Base-by-base conservation (phyloP, 306 rosid species). In the Castanopsis chinensis region DNA sequence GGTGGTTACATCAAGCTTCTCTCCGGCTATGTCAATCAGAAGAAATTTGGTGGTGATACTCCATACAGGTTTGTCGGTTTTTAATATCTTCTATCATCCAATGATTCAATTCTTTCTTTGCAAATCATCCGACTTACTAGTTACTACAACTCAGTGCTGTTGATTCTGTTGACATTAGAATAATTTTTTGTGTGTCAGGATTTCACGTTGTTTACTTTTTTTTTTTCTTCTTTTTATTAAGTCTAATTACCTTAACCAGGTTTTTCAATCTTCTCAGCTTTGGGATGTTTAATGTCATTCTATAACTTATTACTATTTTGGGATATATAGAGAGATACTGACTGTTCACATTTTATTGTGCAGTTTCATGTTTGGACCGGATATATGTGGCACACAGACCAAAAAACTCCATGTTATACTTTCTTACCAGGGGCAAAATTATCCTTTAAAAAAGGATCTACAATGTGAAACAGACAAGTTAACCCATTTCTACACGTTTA, bases 361-460 rank as follows among this genome's bases (percentile, higher is more conserved):
- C 89, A 95, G 99, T 79, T 74, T 95, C 63, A 95, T 95, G 99
- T 90, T 95, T 74, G 99, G 99, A 80, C 99, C 99, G 9, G 98
- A 95, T 88, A 4, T 95, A 83, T 95, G 99, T 72, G 97, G 99
- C 72, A 73, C 97, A 0, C 96, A 95, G 81, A 92, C 97, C 5
- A 95, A 95, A 88, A 95, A 92, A 82, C 98, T 95, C 77, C 99
- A 95, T 75, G 83, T 85, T 71, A 92, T 95, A 85, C 86, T 95
- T 75, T 95, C 99, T 19, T 95, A 95, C 83, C 99, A 91, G 80
- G 99, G 98, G 80, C 99, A 95, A 85, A 95, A 95, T 78, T 95
- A 95, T 90, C 98, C 99, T 32, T 25, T 92, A 67, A 92, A 87
- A 87, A 95, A 95, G 85, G 98, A 91, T 81, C 79, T 95, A 80